Evolutionary conservation across 2,329 filamentous ascomycete genomes (phyloP).

Genomic region (Akanthomyces uredinophilus): DNA sequence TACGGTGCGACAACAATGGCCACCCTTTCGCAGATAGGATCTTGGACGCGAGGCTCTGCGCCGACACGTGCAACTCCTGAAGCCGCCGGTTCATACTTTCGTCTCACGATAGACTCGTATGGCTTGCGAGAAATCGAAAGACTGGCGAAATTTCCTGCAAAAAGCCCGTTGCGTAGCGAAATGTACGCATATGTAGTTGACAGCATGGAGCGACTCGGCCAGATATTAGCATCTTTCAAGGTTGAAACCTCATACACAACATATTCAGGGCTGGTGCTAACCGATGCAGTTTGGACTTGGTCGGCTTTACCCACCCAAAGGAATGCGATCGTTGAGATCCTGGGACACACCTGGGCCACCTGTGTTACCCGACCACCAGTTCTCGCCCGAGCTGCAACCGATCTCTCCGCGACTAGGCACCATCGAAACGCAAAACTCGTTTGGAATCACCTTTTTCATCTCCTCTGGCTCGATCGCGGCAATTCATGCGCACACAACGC

Average conservation of each 20-base stretch:
- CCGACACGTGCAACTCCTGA: neutral
- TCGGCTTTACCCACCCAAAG: neutral
- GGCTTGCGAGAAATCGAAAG: conserved; percentile 7
- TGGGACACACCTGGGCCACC: conserved; percentile 9
- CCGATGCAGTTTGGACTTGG: neutral
- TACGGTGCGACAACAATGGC: neutral
- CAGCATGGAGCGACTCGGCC: neutral
- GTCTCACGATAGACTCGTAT: conserved; percentile 3
- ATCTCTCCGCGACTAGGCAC: conserved; percentile 1
- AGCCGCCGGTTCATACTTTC: neutral
- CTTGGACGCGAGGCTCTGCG: conserved; percentile 1
- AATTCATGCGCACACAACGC: conserved; percentile 7
- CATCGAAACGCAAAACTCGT: conserved; percentile 3
- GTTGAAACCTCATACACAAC: neutral
- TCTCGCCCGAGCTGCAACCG: neutral
- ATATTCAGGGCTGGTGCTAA: neutral
- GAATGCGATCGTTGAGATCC: neutral
- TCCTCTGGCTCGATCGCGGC: conserved; percentile 7
- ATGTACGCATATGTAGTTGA: neutral
- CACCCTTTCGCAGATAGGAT: neutral
- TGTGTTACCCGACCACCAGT: conserved; percentile 1
- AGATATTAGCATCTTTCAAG: conserved; percentile 1
- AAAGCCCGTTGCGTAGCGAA: neutral
- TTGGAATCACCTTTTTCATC: conserved; percentile 12
- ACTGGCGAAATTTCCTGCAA: neutral